Percentiles rank a stretch among this genome's conserved stretches.
These are phyloP conservation scores for Eimeria praecox DNA, from an alignment of 169 alveolate genomes.

Conservation along the genomic window DNA sequence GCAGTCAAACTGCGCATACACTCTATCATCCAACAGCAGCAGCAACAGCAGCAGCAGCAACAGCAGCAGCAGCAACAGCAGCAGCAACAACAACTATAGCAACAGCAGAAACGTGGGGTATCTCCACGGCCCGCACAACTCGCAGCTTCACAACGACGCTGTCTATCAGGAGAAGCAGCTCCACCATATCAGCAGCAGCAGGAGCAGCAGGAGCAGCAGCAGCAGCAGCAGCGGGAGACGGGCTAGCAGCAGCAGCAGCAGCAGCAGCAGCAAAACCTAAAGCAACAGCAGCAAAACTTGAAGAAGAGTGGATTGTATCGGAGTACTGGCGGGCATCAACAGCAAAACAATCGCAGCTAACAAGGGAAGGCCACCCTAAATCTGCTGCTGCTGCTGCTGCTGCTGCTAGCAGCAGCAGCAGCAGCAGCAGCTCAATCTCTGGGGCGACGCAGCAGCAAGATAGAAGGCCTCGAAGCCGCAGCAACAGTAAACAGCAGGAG, in stretches of 20 bases:
- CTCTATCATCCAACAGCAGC: not conserved
- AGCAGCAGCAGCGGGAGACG: constrained; percentile 24
- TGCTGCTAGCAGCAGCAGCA: not conserved
- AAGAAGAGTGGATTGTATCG: not conserved
- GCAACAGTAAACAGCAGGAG: too few species aligned
- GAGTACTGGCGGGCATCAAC: not conserved
- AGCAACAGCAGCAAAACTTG: not conserved
- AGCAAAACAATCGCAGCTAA: not conserved
- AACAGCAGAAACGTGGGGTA: not conserved
- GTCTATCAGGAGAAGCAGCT: constrained; percentile 17
- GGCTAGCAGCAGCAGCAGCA: constrained; percentile 27
- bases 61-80: not conserved
- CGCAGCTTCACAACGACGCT: constrained; percentile 22
- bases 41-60: not conserved
- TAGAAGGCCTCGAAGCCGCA: too few species aligned
- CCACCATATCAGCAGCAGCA: not conserved
- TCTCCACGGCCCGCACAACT: not conserved
- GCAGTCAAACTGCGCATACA: not conserved
- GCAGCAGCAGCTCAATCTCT: not conserved
- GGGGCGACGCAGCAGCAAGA: not conserved
- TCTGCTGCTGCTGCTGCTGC: not conserved
- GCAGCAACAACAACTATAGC: not conserved
- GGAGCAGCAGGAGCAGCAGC: constrained; percentile 11
- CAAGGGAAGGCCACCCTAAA: not conserved
- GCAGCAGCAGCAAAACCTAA: not conserved